Evolutionary conservation across 257 asterid genomes (phyloP), one percentile per base, ranked within the genome.

Genomic region (Capsicum pubescens): DNA sequence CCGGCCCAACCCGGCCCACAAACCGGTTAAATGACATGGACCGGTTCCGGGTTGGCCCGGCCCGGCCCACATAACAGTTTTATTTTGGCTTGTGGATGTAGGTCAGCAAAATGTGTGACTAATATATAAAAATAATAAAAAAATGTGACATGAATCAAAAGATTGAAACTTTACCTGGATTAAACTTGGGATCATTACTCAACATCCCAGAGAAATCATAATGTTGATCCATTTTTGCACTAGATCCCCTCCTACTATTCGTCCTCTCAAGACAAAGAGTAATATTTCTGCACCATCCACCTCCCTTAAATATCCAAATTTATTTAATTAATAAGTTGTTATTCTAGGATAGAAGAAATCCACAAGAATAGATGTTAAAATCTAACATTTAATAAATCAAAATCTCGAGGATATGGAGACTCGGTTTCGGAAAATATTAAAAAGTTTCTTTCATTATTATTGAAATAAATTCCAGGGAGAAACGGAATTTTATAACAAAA

Each of bases 281-380:
- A 8, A 76, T 10, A 48, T 15, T 76, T 48, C 52, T 3, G 6
- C 81, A 76, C 81, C 81, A 76, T 76, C 81, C 81, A 48, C 81
- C 81, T 76, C 81, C 81, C 81, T 76, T 26, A 32, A 50, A 66
- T 11, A 48, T 50, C 17, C 59, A 46, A 6, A n/a, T 17, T 46
- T 48, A 46, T 48, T 11, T 21, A 64, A 21, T 26, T 10, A 64
- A 26, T 64, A 26, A 11, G 32, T 19, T 3, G 3, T 2, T 64
- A 26, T 64, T 6, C 9, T 64, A 64, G 26, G 70, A 26, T 64
- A 64, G n/a, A 3, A 56, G 16, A 21, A 64, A 64, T 64, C 12
- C 44, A 64, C 17, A 63, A 19, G 16, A 15, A 26, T 63, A 63
- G 5, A 63, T 63, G 36, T 21, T 63, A 21, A 9, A 21, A 63